Evolutionary conservation across 768 basidiomycete genomes (phyloP), one percentile per base, ranked within the genome.

Genomic region (Mycena alexandri): DNA sequence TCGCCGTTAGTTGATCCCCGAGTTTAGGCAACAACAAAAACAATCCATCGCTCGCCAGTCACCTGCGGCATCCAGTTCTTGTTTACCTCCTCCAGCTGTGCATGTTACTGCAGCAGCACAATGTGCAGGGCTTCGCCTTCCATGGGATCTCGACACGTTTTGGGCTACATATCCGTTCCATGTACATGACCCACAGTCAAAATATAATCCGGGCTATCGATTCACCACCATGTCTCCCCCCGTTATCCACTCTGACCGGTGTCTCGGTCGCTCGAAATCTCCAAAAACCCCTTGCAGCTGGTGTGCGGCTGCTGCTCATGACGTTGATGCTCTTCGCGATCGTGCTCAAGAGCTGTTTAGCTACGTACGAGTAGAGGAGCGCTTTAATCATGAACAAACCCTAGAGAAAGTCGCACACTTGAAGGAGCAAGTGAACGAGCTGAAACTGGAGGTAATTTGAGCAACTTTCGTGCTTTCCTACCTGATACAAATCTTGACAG

Each of bases 111-210:
- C 52, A 24, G 13, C 48, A 51, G 16, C 29, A 19, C 47, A 25
- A 22, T 71, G 64, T 44, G 41, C 41, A 8, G 68, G 71, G 13
- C 22, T 38, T 25, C 36, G 36, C 8, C 65, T 61, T 63, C 42
- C n/a, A 16, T 72, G 66, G 71, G 71, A 62, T 17, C 51, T 68
- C n/a, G n/a, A n/a, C n/a, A n/a, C n/a, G 0, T 70, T 70, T 34
- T 68, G 54, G 57, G 14, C 54, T 24, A 67, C 70, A 16, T 73
- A 73, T 48, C 72, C 72, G 3, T 74, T 74, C 51, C 21, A 65
- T n/a, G 21, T 69, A 21, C n/a, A n/a, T n/a, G n/a, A n/a, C n/a
- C n/a, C n/a, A n/a, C n/a, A n/a, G n/a, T 68, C 71, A 17, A 52
- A 50, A 19, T 63, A 54, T 50, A 63, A 69, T 46, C 63, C 69